Base-by-base conservation (phyloP, 2,329 filamentous ascomycete species). In the Verticillium klebahnii region DNA sequence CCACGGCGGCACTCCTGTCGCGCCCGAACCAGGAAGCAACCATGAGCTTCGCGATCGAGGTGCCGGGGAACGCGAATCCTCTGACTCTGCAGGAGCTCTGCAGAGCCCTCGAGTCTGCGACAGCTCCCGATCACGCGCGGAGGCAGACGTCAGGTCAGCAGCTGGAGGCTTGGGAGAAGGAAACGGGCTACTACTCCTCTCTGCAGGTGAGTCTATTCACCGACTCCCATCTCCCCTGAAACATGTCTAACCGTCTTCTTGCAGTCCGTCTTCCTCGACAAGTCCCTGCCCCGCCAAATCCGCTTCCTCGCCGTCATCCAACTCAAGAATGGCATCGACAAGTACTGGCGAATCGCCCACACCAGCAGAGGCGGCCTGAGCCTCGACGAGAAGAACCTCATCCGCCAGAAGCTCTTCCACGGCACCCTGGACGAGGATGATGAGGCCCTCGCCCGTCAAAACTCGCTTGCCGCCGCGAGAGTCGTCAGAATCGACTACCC, bases 261-360 rank as follows among this genome's bases (percentile, higher is more conserved):
- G 36, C 70, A 96, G 89, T 84, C 89, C 68, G 85, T 92, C 39
- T 97, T 93, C 73, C 83, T 97, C 65, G 91, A 97, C 77, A 87
- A 87, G 64, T 86, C 87, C 2, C 79, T 96, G 1, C 90, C 92
- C 1, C 77, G 86, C 62, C 89, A 96, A 69, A 85, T 94, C 60
- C 90, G 95, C 64, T 93, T 96, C 70, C 87, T 97, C 12, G 91
- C 94, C 60, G 87, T 98, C 62, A 97, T 98, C 67, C 91, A 97
- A 72, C 83, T 99, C 60, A 98, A 98, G 74, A 97, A 98, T 74
- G 95, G 93, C 61, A 93, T 98, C 75, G 94, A 98, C 73, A 93
- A 90, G 72, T 92, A 93, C 75, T 99, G 95, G 95, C 85, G 95
- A 15, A 67, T 77, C n/a, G 71, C 92, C 83, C 72, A 77, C 37